Evolutionary conservation across 129 eudicot species (phyloP), one percentile per base, ranked within the genome.

Genomic region (Daucus carota): DNA sequence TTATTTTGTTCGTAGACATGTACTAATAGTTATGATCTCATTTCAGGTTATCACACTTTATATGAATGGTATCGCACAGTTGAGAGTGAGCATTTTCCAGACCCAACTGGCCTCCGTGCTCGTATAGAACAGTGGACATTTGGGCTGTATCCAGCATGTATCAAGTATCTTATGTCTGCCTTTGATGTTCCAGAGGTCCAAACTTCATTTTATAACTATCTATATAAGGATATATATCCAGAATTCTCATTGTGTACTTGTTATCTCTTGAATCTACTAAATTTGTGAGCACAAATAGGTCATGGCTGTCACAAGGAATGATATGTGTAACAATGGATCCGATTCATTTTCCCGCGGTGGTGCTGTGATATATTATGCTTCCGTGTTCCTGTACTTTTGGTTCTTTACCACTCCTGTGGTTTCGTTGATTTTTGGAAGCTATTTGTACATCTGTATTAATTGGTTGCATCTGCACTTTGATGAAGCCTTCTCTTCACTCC

Each of bases 141-240:
- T 76, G 97, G 99, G 34, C 96, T 95, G 78, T 95, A 95, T 88
- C 99, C 99, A 12, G 99, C 99, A 28, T 95, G 99, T 79, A 91
- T 95, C 12, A 95, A 95, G 76, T 95, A 95, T 82, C 91, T 95
- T 66, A 95, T 95, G 99, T 91, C 96, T 12, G 94, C 97, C 40
- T 95, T 95, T 78, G 99, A 95, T 87, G 88, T 95, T 82, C 99
- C 99, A 5, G 99, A 95, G 99, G 98, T 95, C 65, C 71, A 52
- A 47, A 48, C 22, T 75, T 32, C 32, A n/a, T 60, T 34, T n/a
- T 72, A 13, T 70, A 41, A 8, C 2, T 10, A 12, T 26, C 9
- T 41, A 22, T 41, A 22, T 9, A 20, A 3, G 13, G 28, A 68
- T 0, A 17, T 17, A 3, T 68, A 36, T 3, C 1, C 45, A 33